A percentile compares a stretch with the other conserved stretches of the same genome.
Conservation (phyloP, 352 stramenopile species). For the Phytophthora fragariae region DNA sequence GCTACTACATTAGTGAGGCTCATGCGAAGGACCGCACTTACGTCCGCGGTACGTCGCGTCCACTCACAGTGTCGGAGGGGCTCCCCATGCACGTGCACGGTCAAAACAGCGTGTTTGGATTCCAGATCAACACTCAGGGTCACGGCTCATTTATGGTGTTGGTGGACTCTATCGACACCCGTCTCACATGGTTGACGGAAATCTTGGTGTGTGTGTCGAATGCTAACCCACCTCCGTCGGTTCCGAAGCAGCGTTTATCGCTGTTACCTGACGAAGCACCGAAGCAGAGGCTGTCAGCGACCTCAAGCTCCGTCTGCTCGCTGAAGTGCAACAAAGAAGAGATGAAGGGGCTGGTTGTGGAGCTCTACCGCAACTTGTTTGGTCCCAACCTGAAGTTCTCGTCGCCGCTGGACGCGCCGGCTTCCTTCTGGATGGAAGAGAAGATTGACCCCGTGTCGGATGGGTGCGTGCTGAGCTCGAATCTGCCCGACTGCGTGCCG, state of each 20-base stretch:
- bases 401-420: slow-evolving; percentile 76
- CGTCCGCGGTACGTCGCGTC: slow-evolving; percentile 78
- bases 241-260: slow-evolving; percentile 62
- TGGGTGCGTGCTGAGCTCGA: slow-evolving; percentile 82
- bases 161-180: slow-evolving; percentile 87
- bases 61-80: slow-evolving; percentile 82
- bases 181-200: slow-evolving; percentile 83
- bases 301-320: slow-evolving; percentile 41
- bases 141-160: slow-evolving; percentile 87
- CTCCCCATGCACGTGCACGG: slow-evolving; percentile 75
- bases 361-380: slow-evolving; percentile 86
- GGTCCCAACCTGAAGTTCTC: slow-evolving; percentile 81
- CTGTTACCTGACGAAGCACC: slow-evolving; percentile 56
- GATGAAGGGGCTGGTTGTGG: slow-evolving; percentile 78
- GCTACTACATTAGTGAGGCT: slow-evolving; percentile 88
- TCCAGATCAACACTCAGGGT: slow-evolving; percentile 90
- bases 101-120: slow-evolving; percentile 79
- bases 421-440: slow-evolving; percentile 87
- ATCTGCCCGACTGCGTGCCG: slow-evolving; percentile 84
- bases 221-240: slow-evolving; percentile 44
- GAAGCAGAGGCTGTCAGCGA: slow-evolving; percentile 46
- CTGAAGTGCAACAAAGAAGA: slow-evolving; percentile 69
- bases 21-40: slow-evolving; percentile 89
- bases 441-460: slow-evolving; percentile 82
- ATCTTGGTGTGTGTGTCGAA: slow-evolving; percentile 74